A percentile compares a stretch with the other conserved stretches of the same genome.
These are phyloP conservation scores for Sesbania bispinosa DNA, from an alignment of 306 rosid genomes.

Conservation along the genomic window DNA sequence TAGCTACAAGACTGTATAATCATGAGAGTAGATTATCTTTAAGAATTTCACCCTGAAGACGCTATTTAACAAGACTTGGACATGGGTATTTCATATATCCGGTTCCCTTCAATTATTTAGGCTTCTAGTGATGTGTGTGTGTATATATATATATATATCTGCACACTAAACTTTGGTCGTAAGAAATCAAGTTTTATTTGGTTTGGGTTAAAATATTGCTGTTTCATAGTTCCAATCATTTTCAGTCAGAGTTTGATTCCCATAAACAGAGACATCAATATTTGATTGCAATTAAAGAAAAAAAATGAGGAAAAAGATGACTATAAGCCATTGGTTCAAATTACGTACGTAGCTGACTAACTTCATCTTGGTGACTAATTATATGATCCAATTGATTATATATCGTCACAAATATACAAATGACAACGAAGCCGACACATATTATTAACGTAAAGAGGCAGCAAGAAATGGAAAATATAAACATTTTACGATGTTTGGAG, in stretches of 20 bases:
- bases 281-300: slow-evolving; percentile 8
- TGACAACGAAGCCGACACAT: slow-evolving; percentile 55
- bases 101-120: not conserved
- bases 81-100: no score
- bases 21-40: not conserved
- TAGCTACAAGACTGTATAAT: not conserved
- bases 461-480: slow-evolving; percentile 22
- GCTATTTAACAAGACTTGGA: not conserved
- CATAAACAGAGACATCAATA: slow-evolving; percentile 23
- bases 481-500: slow-evolving; percentile 29
- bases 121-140: no score
- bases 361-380: slow-evolving; percentile 17
- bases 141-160: not conserved
- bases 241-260: slow-evolving; percentile 46
- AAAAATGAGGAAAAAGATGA: slow-evolving; percentile 9
- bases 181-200: not conserved
- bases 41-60: no score
- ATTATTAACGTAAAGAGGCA: slow-evolving; percentile 31
- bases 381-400: slow-evolving; percentile 5
- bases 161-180: not conserved
- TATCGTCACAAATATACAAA: slow-evolving; percentile 9
- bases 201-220: slow-evolving; percentile 17
- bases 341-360: slow-evolving; percentile 23
- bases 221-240: slow-evolving; percentile 48
- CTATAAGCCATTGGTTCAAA: slow-evolving; percentile 13